Base-by-base conservation (phyloP, 179 eudicot species). In the Beta corolliflora region DNA sequence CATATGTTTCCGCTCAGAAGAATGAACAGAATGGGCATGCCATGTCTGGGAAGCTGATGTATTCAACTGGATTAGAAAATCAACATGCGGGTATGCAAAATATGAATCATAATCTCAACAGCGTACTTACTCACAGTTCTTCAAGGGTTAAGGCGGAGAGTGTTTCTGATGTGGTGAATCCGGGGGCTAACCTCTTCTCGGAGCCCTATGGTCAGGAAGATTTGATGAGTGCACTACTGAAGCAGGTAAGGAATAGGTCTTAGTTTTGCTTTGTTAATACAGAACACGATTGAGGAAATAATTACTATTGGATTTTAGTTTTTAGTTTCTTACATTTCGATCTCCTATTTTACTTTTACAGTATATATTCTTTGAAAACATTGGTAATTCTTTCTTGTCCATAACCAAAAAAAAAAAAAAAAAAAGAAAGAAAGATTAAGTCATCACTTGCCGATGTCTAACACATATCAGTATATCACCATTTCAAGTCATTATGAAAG, bases 181-280 rank as follows among this genome's bases (percentile, higher is more conserved):
- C 82, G n/a, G 88, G 89, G 72, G 86, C 80, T 75, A 77, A 81
- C 46, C 81, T 88, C 23, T 90, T 88, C 61, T 72, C 85, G 0
- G 89, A 89, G 78, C 91, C 83, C 63, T 90, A 80, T 71, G 89
- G 89, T 77, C 94, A 91, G 82, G 98, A 94, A 14, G 97, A 94
- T 82, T 88, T 94, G 80, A 88, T 93, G 90, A 87, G 88, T 85
- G 93, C 90, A 71, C 80, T 94, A 23, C 89, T 94, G 60, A 93
- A 93, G 86, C 96, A 90, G 94, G 97, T 92, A 60, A 65, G 59
- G 60, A 80, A 82, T 71, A 66, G 79, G 75, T 83, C 77, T 15
- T 86, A 83, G 64, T 77, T 78, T 53, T 63, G 25, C 48, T 59
- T 56, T 68, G 73, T 77, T 61, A 7, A 56, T 73, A 77, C 56